Percentiles rank a stretch among this genome's conserved stretches.
Evolutionary conservation across 768 basidiomycete species (phyloP).

Genomic region (Tulasnella sp.): DNA sequence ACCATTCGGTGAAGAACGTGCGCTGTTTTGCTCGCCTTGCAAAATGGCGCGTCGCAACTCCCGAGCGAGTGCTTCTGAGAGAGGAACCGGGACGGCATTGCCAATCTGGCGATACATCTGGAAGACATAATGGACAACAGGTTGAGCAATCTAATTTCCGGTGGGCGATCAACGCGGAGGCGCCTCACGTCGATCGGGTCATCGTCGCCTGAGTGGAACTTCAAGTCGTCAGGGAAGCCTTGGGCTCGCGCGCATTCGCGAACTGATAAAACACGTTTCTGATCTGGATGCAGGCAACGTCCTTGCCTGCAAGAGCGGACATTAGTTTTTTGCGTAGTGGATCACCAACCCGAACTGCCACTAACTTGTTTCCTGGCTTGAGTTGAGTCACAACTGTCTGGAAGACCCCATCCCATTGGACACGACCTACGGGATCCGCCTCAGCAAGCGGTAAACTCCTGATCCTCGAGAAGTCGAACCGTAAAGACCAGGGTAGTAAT

Average conservation of each 20-base stretch:
- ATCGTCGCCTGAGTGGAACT: slow-evolving; percentile 42
- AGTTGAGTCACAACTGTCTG: slow-evolving; percentile 10
- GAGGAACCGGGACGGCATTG: slow-evolving; percentile 64
- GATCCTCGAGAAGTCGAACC: background rate
- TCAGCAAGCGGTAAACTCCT: background rate
- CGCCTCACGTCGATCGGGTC: slow-evolving; percentile 39
- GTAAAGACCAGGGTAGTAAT: slow-evolving; percentile 9
- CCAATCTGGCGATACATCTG: slow-evolving; percentile 72
- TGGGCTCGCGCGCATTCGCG: slow-evolving; percentile 62
- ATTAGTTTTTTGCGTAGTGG: too few species aligned
- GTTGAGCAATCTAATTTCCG: background rate
- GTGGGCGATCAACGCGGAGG: background rate
- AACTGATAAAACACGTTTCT: slow-evolving; percentile 58
- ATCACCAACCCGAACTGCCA: background rate
- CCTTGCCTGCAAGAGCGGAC: slow-evolving; percentile 27
- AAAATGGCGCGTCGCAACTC: background rate
- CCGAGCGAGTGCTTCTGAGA: slow-evolving; percentile 49
- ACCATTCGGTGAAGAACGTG: background rate
- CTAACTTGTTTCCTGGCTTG: slow-evolving; percentile 9
- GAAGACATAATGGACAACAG: background rate
- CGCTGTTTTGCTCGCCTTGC: background rate
- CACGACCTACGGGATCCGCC: background rate
- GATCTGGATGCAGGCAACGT: slow-evolving; percentile 44
- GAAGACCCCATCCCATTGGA: slow-evolving; percentile 6
- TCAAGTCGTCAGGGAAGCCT: slow-evolving; percentile 63